Evolutionary conservation across 2,329 filamentous ascomycete species (phyloP), one percentile per base, ranked within the genome.

Genomic region (Aspergillus aculeatus): DNA sequence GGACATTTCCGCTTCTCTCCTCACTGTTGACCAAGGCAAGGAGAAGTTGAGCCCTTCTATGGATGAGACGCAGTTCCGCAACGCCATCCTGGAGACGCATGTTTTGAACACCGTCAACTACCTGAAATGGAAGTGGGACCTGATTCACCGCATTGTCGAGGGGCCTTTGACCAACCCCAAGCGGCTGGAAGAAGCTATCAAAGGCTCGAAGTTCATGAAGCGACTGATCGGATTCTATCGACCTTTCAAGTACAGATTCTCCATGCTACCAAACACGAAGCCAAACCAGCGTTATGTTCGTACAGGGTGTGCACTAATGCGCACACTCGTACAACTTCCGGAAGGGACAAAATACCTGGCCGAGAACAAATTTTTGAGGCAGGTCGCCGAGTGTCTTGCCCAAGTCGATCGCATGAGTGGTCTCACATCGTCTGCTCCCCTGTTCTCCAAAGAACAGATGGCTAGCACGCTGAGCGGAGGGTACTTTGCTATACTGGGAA

Each of bases 121-220:
- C 70, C 82, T 87, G 44, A 99, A 99, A 74, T 99, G 95, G 95
- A 94, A 96, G 72, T 99, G 96, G 95, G 92, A 96, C 62, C 81
- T 96, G 41, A 92, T 99, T 47, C 84, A 93, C 60, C 90, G 89
- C 68, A 87, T 98, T 55, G 93, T 99, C 38, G 94, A 98, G 72
- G 96, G 95, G 0, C 95, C 96, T 1, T 78, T 99, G 23, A 89
- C 92, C 24, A 96, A 92, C 65, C 89, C 93, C 0, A 97, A 96
- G 75, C 85, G 95, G 11, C 82, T 99, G 4, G 94, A 97, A 67
- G 95, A 99, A 75, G 94, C 94, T 0, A 90, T 96, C 72, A 94
- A 92, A 73, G 92, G 90, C 1, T 96, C 93, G 2, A 98, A 98
- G 73, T 99, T 98, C 70, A 89, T 98, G 68, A 97, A 98, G 78